These are phyloP conservation scores for Lachancea sp. DNA, from an alignment of 805 yeast species.

Conservation along the genomic window DNA sequence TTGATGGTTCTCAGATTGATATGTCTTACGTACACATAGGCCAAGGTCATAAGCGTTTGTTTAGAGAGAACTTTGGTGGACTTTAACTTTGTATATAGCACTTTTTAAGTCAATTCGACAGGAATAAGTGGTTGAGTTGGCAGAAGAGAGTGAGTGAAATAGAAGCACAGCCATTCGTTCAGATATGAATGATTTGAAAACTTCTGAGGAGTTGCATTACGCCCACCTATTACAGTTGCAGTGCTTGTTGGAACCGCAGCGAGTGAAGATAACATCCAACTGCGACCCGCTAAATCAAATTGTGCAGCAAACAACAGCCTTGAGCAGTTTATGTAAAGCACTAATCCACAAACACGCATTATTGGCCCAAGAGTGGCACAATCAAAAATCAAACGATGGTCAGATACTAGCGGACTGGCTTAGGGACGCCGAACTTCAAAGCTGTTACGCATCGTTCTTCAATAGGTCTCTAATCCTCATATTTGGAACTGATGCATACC, in stretches of 20 bases:
- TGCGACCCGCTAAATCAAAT: constrained; percentile 8
- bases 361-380: neutral
- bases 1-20: too few relatives aligned
- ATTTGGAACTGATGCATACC: constrained; percentile 12
- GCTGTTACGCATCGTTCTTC: constrained; percentile 13
- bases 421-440: constrained; percentile 7
- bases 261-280: neutral
- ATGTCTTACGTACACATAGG: too few relatives aligned
- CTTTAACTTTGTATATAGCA: neutral
- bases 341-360: constrained; percentile 4
- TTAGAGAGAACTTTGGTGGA: neutral
- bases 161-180: neutral
- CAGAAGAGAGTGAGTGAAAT: neutral
- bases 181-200: neutral
- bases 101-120: neutral
- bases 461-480: constrained; percentile 13
- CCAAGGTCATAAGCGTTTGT: too few relatives aligned
- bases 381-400: neutral
- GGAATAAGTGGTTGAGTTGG: too few relatives aligned
- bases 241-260: constrained; percentile 1
- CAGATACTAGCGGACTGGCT: constrained; percentile 5
- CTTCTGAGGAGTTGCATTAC: neutral
- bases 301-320: neutral
- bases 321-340: neutral
- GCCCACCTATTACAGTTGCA: neutral